Evolutionary conservation across 495 filamentous ascomycete species (phyloP).

Genomic region (Xylaria sp.): DNA sequence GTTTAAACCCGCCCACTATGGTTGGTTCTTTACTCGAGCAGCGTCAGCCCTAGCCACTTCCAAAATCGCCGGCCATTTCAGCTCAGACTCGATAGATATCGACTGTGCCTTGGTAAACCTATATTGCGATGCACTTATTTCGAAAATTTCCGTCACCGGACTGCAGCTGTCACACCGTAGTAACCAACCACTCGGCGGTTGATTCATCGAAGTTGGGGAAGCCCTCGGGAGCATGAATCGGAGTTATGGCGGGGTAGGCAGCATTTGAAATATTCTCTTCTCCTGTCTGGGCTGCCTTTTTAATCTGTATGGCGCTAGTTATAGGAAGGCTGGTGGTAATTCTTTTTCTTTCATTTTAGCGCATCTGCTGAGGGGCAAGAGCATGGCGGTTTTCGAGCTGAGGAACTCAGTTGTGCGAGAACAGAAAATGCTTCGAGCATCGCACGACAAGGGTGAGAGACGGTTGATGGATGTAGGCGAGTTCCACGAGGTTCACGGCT

Average conservation of each 20-base stretch:
- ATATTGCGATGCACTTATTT: constrained; percentile 7
- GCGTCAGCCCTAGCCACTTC: background rate
- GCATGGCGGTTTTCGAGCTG: background rate
- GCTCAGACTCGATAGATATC: constrained; percentile 12
- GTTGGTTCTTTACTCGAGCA: constrained; percentile 6
- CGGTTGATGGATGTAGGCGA: background rate
- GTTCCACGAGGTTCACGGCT: background rate
- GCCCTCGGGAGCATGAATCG: constrained; percentile 28
- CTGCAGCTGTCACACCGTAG: background rate
- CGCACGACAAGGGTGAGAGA: background rate
- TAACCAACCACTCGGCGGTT: background rate
- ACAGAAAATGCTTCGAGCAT: background rate
- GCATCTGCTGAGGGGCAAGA: constrained; percentile 12
- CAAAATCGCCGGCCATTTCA: constrained; percentile 8
- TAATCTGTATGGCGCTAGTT: constrained; percentile 28
- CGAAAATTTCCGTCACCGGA: background rate
- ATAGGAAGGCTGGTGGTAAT: constrained; percentile 23
- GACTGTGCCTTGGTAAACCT: constrained; percentile 11
- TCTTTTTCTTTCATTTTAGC: constrained; percentile 11
- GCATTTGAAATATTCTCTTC: constrained; percentile 20
- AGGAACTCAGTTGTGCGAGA: background rate
- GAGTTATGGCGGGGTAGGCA: constrained; percentile 26
- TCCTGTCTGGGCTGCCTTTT: constrained; percentile 17
- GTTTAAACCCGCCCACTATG: constrained; percentile 14
- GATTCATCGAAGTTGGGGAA: constrained; percentile 1